phyloP scores from a whole-genome alignment of 2,329 filamentous ascomycete genomes.

The Cryphonectria naterciae region DNA sequence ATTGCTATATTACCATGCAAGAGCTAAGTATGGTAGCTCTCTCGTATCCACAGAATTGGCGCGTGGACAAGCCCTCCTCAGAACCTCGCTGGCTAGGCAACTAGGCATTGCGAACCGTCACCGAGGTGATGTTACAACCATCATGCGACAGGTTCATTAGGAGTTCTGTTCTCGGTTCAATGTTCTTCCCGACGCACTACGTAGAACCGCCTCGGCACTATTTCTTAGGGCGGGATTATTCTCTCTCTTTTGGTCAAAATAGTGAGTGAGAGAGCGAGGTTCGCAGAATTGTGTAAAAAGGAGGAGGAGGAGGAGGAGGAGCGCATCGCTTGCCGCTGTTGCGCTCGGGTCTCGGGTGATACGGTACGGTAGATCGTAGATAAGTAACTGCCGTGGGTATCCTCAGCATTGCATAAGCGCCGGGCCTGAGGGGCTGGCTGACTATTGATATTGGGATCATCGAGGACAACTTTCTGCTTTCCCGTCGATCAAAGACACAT shows the following conservation, averaged over 20 bases:
- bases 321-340: background rate
- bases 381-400: background rate
- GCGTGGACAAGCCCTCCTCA: background rate
- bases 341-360: background rate
- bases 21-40: background rate
- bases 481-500: background rate
- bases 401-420: background rate
- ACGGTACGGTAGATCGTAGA: background rate
- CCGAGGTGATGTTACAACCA: background rate
- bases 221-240: background rate
- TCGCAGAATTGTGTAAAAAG: conserved; percentile 8
- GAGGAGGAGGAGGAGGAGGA: background rate
- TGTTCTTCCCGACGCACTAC: background rate
- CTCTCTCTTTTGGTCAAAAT: background rate
- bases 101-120: background rate
- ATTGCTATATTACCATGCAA: background rate
- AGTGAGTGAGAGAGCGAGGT: background rate
- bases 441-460: background rate
- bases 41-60: background rate
- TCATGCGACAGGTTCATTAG: background rate
- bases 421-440: background rate
- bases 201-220: background rate
- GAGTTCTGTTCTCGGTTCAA: background rate
- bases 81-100: background rate
- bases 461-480: background rate